These are phyloP conservation scores for Pulveroboletus ravenelii DNA, from an alignment of 768 basidiomycete genomes.

Conservation along the genomic window DNA sequence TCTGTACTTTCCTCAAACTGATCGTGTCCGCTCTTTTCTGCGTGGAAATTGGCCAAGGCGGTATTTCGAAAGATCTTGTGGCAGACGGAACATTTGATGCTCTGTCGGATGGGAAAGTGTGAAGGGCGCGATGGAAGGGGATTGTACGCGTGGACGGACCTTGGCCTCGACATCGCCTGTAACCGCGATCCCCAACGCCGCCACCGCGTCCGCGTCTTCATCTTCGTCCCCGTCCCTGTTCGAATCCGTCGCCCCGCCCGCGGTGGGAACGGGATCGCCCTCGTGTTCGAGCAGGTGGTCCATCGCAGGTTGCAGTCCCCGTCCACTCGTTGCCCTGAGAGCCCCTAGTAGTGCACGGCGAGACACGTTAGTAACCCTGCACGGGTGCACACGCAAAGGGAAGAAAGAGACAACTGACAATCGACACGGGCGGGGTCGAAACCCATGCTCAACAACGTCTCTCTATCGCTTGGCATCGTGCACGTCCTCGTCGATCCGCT, in stretches of 20 bases:
- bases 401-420: slow-evolving; percentile 54
- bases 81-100: slow-evolving; percentile 80
- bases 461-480: slow-evolving; percentile 54
- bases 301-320: slow-evolving; percentile 88
- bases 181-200: slow-evolving; percentile 42
- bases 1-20: slow-evolving; percentile 95
- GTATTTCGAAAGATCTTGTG: slow-evolving; percentile 84
- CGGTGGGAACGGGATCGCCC: slow-evolving; percentile 67
- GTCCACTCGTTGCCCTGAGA: slow-evolving; percentile 72
- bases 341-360: slow-evolving; percentile 63
- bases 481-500: background rate
- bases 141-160: slow-evolving; percentile 32
- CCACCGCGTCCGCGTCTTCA: slow-evolving; percentile 62
- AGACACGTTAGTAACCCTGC: background rate
- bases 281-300: slow-evolving; percentile 84
- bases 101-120: slow-evolving; percentile 34
- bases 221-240: slow-evolving; percentile 52
- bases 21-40: slow-evolving; percentile 92
- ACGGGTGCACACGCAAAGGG: background rate
- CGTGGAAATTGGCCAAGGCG: slow-evolving; percentile 87
- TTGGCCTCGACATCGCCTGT: slow-evolving; percentile 57
- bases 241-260: slow-evolving; percentile 18
- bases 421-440: slow-evolving; percentile 82
- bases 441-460: slow-evolving; percentile 78
- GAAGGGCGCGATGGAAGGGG: too few relatives aligned